These are phyloP conservation scores for Claviceps arundinis DNA, from an alignment of 2,329 filamentous ascomycete genomes.

Conservation along the genomic window DNA sequence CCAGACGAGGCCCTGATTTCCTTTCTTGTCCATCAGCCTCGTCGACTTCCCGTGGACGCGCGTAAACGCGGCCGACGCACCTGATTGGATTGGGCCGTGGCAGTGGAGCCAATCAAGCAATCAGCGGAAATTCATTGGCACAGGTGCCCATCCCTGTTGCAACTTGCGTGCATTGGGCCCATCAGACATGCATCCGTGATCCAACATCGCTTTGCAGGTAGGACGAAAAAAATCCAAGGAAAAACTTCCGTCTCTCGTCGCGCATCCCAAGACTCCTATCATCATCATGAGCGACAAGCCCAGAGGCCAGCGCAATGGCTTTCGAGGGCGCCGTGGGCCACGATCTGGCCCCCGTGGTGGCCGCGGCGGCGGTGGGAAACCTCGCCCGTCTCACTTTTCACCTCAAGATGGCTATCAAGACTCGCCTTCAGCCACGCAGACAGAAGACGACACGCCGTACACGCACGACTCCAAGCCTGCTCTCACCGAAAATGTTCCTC, in stretches of 20 bases:
- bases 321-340: slow-evolving; percentile 2
- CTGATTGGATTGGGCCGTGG: neutral
- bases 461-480: slow-evolving; percentile 1
- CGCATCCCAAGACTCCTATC: neutral
- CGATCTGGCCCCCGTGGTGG: neutral
- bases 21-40: neutral
- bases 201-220: neutral
- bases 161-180: neutral
- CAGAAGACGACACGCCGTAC: neutral
- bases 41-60: neutral
- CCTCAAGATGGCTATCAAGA: neutral
- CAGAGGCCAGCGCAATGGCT: slow-evolving; percentile 1
- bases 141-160: neutral
- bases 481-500: slow-evolving; percentile 19
- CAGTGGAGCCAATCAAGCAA: neutral
- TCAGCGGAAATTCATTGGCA: neutral
- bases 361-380: neutral
- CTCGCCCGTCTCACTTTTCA: neutral
- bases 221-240: neutral
- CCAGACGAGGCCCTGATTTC: slow-evolving; percentile 19
- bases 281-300: slow-evolving; percentile 2
- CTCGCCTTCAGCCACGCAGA: neutral
- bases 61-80: neutral
- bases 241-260: neutral
- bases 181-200: neutral